Conservation (phyloP, 768 basidiomycete species). For the Dioszegia aurantiaca region DNA sequence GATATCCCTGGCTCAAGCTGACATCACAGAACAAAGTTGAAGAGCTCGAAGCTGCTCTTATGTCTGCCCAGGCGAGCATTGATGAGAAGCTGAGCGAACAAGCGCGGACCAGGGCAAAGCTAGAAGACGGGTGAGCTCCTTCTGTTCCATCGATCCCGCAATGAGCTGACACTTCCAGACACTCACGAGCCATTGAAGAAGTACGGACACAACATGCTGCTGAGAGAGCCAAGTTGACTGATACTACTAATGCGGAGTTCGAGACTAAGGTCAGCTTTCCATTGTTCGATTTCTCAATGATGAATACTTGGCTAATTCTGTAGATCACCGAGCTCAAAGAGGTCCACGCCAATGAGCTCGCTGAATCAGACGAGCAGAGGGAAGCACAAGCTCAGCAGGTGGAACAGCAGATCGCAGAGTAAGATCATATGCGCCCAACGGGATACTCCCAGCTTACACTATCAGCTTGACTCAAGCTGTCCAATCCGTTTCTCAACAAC, state of each 20-base stretch:
- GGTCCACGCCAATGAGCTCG: conserved; percentile 18
- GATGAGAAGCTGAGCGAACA: conserved; percentile 17
- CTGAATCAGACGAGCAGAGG: conserved; percentile 19
- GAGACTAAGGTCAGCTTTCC: conserved; percentile 11
- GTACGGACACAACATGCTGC: background rate
- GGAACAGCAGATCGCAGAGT: conserved; percentile 18
- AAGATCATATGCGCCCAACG: conserved; percentile 2
- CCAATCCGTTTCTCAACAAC: background rate
- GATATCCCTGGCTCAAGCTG: background rate
- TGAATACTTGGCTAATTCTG: background rate
- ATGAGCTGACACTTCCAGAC: conserved; percentile 5
- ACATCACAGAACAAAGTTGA: conserved; percentile 10
- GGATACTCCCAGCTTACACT: background rate
- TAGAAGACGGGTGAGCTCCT: conserved; percentile 26
- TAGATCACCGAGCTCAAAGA: conserved; percentile 21
- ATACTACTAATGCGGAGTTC: background rate
- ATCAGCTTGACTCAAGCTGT: conserved; percentile 5
- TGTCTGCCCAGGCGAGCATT: conserved; percentile 15
- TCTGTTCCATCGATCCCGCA: background rate
- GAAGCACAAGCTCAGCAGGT: conserved; percentile 11
- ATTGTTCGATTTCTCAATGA: too few relatives aligned
- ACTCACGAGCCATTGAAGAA: conserved; percentile 14
- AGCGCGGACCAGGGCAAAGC: conserved; percentile 19
- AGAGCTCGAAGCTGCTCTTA: conserved; percentile 15
- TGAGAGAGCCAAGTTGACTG: background rate